phyloP scores from a whole-genome alignment of 106 monocot genomes.

The Dioscorea dumetorum region DNA sequence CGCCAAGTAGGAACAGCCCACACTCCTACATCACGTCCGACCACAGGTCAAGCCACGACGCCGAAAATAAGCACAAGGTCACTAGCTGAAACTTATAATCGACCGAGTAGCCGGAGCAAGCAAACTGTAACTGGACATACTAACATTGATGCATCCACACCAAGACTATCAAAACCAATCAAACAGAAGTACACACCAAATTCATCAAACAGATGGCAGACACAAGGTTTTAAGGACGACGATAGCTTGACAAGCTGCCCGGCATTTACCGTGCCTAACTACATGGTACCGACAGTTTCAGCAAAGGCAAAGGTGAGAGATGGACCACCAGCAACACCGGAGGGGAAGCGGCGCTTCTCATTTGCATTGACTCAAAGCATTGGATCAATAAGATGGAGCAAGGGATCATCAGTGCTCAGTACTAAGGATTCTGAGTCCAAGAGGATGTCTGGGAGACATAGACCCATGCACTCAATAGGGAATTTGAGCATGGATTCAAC shows the following conservation, averaged over 20 bases:
- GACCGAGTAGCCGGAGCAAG: conserved; percentile 5
- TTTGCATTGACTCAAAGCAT: conserved; percentile 38
- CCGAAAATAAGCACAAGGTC: background rate
- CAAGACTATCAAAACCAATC: conserved; percentile 1
- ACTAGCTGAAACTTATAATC: background rate
- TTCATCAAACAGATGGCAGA: conserved; percentile 13
- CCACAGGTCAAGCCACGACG: background rate
- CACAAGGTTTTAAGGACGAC: conserved; percentile 28
- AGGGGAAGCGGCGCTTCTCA: conserved; percentile 37
- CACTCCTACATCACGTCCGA: background rate
- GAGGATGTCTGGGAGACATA: conserved; percentile 32
- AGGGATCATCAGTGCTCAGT: conserved; percentile 8
- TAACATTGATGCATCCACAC: conserved; percentile 5
- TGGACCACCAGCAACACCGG: background rate
- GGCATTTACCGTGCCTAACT: conserved; percentile 42
- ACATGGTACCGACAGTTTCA: conserved; percentile 80
- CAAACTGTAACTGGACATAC: background rate
- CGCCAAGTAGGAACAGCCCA: conserved; percentile 16
- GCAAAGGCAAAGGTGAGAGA: conserved; percentile 63
- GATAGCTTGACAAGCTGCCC: conserved; percentile 91
- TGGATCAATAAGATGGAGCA: conserved; percentile 27
- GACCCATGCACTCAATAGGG: conserved; percentile 40
- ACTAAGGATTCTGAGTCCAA: background rate
- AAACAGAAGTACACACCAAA: background rate
- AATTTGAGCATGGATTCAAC: conserved; percentile 65